Evolutionary conservation across 805 yeast genomes (phyloP).

Genomic region (Pichia thaimueangensis): DNA sequence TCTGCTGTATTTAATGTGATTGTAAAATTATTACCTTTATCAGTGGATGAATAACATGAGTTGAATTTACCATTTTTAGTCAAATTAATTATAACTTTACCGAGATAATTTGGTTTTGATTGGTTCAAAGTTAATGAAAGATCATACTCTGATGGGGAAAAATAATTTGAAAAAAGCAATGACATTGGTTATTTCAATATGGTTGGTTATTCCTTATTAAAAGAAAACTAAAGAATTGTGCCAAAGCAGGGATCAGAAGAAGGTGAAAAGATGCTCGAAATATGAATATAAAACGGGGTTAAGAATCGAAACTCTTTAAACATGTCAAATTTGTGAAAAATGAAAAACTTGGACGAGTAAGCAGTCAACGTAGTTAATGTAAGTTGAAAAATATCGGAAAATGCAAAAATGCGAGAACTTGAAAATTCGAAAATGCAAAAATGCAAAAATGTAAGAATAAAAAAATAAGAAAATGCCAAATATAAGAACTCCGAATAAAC

Average conservation of each 20-base stretch:
- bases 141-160: constrained; percentile 34
- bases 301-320: too few relatives aligned
- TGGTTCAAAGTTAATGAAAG: constrained; percentile 33
- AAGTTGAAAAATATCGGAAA: too few relatives aligned
- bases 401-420: too few relatives aligned
- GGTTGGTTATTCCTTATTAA: not conserved
- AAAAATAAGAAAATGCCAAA: too few relatives aligned
- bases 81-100: constrained; percentile 30
- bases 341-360: too few relatives aligned
- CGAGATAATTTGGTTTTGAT: constrained; percentile 40
- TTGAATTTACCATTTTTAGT: constrained; percentile 23
- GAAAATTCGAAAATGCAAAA: too few relatives aligned
- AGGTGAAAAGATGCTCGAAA: too few relatives aligned
- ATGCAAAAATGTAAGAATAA: too few relatives aligned
- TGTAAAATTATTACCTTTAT: constrained; percentile 12
- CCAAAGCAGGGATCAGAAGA: too few relatives aligned
- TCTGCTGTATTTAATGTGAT: constrained; percentile 37
- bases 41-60: constrained; percentile 3
- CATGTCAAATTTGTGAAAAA: too few relatives aligned
- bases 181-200: constrained; percentile 2
- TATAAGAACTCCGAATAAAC: too few relatives aligned
- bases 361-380: too few relatives aligned
- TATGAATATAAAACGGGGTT: not conserved
- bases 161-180: constrained; percentile 30
- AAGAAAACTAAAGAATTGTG: not conserved